Evolutionary conservation across 1,284 basidiomycete genomes (phyloP).

Genomic region (Trametes versicolor): DNA sequence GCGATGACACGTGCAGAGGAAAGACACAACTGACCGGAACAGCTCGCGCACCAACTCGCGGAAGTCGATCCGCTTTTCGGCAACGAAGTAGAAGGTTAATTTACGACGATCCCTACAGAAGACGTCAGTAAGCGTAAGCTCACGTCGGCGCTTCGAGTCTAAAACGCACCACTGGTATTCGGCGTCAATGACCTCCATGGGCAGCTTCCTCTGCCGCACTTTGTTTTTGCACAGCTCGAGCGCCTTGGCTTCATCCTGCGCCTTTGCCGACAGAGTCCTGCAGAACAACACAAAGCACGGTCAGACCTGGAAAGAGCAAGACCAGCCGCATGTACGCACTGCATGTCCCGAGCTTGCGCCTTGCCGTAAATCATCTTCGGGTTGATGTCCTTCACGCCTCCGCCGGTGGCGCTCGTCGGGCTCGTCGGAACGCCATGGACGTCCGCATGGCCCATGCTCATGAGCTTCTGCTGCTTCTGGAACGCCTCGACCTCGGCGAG

Average conservation of each 20-base stretch:
- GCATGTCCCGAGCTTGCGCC: slow-evolving; percentile 85
- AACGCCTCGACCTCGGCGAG: slow-evolving; percentile 91
- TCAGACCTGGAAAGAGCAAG: slow-evolving; percentile 6
- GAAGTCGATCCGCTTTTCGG: slow-evolving; percentile 97
- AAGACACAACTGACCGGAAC: slow-evolving; percentile 70
- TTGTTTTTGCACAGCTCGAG: slow-evolving; percentile 92
- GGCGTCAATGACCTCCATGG: slow-evolving; percentile 98
- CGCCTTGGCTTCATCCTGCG: slow-evolving; percentile 93
- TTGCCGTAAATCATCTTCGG: slow-evolving; percentile 98
- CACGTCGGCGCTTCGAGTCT: background rate
- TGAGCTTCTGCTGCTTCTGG: slow-evolving; percentile 74
- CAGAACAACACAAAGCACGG: slow-evolving; percentile 3
- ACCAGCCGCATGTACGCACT: slow-evolving; percentile 60
- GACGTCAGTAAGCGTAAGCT: slow-evolving; percentile 14
- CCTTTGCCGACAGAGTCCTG: slow-evolving; percentile 81
- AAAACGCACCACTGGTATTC: slow-evolving; percentile 93
- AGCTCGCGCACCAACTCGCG: slow-evolving; percentile 93
- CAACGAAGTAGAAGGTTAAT: slow-evolving; percentile 97
- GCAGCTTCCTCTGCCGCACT: slow-evolving; percentile 90
- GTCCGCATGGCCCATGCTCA: slow-evolving; percentile 51
- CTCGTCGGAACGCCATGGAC: slow-evolving; percentile 62
- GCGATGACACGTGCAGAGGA: slow-evolving; percentile 3
- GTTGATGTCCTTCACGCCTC: slow-evolving; percentile 88
- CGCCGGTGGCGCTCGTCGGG: slow-evolving; percentile 53
- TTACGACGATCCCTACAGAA: slow-evolving; percentile 89